Conservation (phyloP, 352 stramenopile species). For the Phytophthora sp. region DNA sequence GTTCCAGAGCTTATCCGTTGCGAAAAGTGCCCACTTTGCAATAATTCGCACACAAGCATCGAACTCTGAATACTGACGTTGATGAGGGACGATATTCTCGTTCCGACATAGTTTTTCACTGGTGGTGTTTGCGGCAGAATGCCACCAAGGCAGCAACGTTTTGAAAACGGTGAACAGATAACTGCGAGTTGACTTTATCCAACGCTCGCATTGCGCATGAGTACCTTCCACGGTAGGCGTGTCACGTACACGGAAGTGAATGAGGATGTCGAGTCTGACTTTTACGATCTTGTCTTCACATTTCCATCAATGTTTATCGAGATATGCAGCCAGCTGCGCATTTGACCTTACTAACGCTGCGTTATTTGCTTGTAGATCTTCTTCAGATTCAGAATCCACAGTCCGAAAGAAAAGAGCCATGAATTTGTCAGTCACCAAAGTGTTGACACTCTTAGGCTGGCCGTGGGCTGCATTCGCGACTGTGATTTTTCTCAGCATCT, state of each 20-base stretch:
- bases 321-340: not conserved
- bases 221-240: not conserved
- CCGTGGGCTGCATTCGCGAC: not conserved
- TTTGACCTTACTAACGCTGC: not conserved
- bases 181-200: not conserved
- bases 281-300: slow-evolving; percentile 2
- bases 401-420: not conserved
- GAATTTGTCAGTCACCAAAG: slow-evolving; percentile 1
- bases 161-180: slow-evolving; percentile 14
- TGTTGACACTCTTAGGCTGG: not conserved
- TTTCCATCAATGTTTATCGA: not conserved
- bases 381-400: not conserved
- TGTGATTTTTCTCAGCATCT: not conserved
- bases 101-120: not conserved
- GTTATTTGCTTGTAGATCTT: not conserved
- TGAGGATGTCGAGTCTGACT: not conserved
- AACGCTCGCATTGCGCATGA: not conserved
- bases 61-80: slow-evolving; percentile 1
- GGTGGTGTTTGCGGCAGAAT: not conserved
- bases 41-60: not conserved
- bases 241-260: too few relatives aligned
- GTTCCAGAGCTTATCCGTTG: not conserved
- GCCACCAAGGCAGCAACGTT: slow-evolving; percentile 12
- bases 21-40: slow-evolving; percentile 2
- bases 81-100: not conserved